Conservation (phyloP, 176 grass and related monocot genomes). For the Paspalum vaginatum region DNA sequence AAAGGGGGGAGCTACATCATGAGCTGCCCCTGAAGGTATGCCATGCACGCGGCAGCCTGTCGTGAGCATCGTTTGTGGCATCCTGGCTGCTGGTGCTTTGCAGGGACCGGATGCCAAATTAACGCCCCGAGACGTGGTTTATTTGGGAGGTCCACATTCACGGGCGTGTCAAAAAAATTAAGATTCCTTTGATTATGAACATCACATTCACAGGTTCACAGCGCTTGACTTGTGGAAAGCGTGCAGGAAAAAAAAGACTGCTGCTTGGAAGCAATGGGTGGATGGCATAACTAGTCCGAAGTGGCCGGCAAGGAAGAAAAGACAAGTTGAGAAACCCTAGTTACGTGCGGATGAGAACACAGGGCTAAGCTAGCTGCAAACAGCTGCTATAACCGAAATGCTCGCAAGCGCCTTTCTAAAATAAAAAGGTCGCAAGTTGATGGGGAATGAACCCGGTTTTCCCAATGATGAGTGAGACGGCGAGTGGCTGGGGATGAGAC, state of each 20-base stretch:
- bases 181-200: neutral
- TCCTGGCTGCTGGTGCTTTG: slow-evolving; percentile 3
- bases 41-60: neutral
- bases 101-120: neutral
- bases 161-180: neutral
- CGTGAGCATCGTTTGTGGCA: slow-evolving; percentile 3
- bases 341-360: no score
- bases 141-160: neutral
- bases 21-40: slow-evolving; percentile 35
- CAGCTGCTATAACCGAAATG: no score
- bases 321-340: neutral
- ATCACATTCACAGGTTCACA: slow-evolving; percentile 41
- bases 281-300: neutral
- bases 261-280: neutral
- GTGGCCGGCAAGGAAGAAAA: slow-evolving; percentile 13
- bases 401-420: neutral
- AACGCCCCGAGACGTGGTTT: neutral
- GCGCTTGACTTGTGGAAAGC: slow-evolving; percentile 24
- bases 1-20: no score
- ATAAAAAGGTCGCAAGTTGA: neutral
- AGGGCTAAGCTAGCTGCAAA: no score
- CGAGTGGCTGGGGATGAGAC: neutral
- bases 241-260: neutral
- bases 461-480: neutral
- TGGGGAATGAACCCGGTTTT: slow-evolving; percentile 13